Evolutionary conservation across 257 asterid species (phyloP).

Genomic region (Jaltomata sinuosa): DNA sequence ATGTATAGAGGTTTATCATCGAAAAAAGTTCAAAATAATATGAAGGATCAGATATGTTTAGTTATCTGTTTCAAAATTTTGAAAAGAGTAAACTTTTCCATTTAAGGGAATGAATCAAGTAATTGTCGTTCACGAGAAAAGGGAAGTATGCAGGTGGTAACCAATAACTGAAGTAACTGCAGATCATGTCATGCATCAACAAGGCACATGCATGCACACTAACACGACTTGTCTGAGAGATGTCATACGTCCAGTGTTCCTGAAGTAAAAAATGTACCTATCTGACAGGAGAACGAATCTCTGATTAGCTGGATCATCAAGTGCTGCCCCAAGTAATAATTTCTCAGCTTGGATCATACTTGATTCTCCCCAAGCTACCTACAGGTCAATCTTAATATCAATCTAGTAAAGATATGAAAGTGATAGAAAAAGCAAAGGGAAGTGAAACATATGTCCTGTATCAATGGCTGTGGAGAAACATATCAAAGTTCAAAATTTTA

Average conservation of each 20-base stretch:
- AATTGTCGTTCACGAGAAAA: background rate
- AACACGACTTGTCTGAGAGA: background rate
- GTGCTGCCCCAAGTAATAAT: slow-evolving; percentile 71
- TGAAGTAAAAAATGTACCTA: slow-evolving; percentile 39
- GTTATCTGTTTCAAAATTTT: too few relatives aligned
- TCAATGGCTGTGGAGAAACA: background rate
- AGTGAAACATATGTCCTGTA: background rate
- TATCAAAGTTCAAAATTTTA: background rate
- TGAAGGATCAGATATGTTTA: too few relatives aligned
- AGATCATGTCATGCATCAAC: background rate
- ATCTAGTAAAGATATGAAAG: slow-evolving; percentile 7
- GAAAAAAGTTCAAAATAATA: background rate
- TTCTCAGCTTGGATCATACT: slow-evolving; percentile 98
- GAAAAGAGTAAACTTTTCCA: background rate
- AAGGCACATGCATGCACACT: background rate
- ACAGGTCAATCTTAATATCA: slow-evolving; percentile 30
- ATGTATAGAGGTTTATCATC: background rate
- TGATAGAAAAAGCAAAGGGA: background rate
- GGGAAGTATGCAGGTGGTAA: background rate
- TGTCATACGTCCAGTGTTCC: background rate
- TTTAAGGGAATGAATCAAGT: background rate
- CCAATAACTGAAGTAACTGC: background rate
- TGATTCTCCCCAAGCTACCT: slow-evolving; percentile 99
- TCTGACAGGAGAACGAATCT: slow-evolving; percentile 95
- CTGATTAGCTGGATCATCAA: slow-evolving; percentile 81